Conservation (phyloP, 2,329 filamentous ascomycete genomes). For the Fulvia fulva region DNA sequence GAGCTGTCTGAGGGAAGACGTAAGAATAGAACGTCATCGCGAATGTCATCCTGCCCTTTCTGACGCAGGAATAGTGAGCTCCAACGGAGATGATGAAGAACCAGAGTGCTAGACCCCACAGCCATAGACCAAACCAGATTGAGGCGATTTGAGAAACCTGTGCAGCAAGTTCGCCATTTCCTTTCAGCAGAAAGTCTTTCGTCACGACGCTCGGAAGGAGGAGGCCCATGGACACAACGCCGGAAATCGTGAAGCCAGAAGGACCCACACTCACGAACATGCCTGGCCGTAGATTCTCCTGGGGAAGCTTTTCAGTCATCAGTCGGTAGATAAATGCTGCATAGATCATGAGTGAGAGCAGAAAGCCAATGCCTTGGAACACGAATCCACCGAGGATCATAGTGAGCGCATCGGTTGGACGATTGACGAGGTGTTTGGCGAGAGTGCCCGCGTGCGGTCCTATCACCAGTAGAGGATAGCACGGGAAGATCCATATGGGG, state of each 20-base stretch:
- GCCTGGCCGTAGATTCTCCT: slow-evolving; percentile 70
- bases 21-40: slow-evolving; percentile 86
- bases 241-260: slow-evolving; percentile 63
- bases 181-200: slow-evolving; percentile 51
- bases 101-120: slow-evolving; percentile 79
- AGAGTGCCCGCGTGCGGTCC: slow-evolving; percentile 67
- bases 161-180: slow-evolving; percentile 51
- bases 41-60: slow-evolving; percentile 62
- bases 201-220: slow-evolving; percentile 48
- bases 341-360: slow-evolving; percentile 73
- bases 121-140: slow-evolving; percentile 68
- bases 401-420: slow-evolving; percentile 42
- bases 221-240: slow-evolving; percentile 56
- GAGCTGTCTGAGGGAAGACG: slow-evolving; percentile 69
- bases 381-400: slow-evolving; percentile 58
- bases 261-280: slow-evolving; percentile 85
- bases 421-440: slow-evolving; percentile 42
- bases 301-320: slow-evolving; percentile 82
- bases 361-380: slow-evolving; percentile 61
- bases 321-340: slow-evolving; percentile 79
- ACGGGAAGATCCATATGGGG: slow-evolving; percentile 82
- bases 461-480: slow-evolving; percentile 73
- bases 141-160: slow-evolving; percentile 53
- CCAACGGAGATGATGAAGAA: slow-evolving; percentile 79
- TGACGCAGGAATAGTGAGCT: slow-evolving; percentile 65